These are phyloP conservation scores for Trichoderma koningiopsis DNA, from an alignment of 2,329 filamentous ascomycete genomes.

Conservation along the genomic window DNA sequence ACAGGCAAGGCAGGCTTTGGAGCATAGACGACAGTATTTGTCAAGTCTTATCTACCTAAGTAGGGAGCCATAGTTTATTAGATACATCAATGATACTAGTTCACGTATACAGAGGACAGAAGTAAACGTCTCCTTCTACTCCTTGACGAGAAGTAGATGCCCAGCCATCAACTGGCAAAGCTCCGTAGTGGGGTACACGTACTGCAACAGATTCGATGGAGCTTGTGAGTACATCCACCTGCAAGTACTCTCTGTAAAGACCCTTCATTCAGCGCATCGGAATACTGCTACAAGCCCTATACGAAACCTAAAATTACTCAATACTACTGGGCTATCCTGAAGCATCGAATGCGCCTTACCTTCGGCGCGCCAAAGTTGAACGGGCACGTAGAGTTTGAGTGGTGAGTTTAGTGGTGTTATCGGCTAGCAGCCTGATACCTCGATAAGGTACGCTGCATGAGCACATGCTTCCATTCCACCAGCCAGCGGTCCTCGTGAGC, in stretches of 20 bases:
- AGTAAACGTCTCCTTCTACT: background rate
- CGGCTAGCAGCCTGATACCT: background rate
- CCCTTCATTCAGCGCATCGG: background rate
- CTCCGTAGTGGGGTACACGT: background rate
- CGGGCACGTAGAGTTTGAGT: background rate
- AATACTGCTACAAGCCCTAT: background rate
- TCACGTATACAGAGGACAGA: background rate
- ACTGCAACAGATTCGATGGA: background rate
- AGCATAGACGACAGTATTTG: background rate
- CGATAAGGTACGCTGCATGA: constrained; percentile 6
- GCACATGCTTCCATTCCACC: constrained; percentile 23
- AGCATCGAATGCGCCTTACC: background rate
- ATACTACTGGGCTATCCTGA: background rate
- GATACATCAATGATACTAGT: background rate
- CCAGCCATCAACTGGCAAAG: background rate
- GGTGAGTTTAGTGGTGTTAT: constrained; percentile 1
- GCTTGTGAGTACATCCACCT: too few species aligned
- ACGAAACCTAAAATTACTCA: background rate
- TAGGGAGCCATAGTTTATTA: too few species aligned
- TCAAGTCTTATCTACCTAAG: too few species aligned
- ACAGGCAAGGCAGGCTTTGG: background rate
- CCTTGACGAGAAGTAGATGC: background rate
- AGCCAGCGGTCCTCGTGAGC: constrained; percentile 25
- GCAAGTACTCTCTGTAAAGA: background rate
- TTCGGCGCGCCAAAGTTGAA: background rate